These are phyloP conservation scores for Alternaria sp. DNA, from an alignment of 2,329 filamentous ascomycete genomes.

Conservation along the genomic window DNA sequence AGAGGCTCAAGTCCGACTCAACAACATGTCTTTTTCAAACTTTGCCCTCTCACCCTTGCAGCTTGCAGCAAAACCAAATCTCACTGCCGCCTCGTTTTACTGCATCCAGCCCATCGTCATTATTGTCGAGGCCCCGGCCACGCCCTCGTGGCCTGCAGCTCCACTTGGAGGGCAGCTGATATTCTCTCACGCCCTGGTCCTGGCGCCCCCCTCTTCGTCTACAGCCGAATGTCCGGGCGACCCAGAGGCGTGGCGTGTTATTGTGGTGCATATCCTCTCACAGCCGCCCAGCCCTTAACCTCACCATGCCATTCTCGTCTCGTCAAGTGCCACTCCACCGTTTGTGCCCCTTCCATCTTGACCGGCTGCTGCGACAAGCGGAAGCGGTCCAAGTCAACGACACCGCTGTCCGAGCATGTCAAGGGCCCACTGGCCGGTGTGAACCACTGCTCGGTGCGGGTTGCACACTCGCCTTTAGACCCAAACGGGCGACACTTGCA, in stretches of 20 bases:
- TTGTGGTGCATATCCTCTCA: slow-evolving; percentile 8
- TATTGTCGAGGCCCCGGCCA: slow-evolving; percentile 29
- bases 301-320: slow-evolving; percentile 5
- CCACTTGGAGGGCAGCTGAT: slow-evolving; percentile 33
- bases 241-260: slow-evolving; percentile 16
- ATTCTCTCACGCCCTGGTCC: slow-evolving; percentile 29
- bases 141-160: slow-evolving; percentile 21
- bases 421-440: slow-evolving; percentile 29
- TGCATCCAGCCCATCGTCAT: slow-evolving; percentile 24
- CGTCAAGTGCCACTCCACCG: slow-evolving; percentile 11
- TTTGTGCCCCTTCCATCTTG: slow-evolving; percentile 9
- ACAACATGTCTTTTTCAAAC: slow-evolving; percentile 4
- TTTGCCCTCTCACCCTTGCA: not conserved
- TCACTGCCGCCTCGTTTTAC: slow-evolving; percentile 24
- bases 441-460: slow-evolving; percentile 36
- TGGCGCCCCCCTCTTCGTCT: slow-evolving; percentile 22
- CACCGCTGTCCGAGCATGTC: slow-evolving; percentile 25
- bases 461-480: slow-evolving; percentile 38
- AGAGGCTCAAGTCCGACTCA: not conserved
- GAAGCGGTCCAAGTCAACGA: slow-evolving; percentile 19
- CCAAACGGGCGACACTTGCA: slow-evolving; percentile 45
- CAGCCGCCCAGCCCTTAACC: not conserved
- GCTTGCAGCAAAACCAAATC: not conserved
- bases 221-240: slow-evolving; percentile 20
- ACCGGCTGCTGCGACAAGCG: slow-evolving; percentile 8